Evolutionary conservation across 108 stramenopile genomes (phyloP), one percentile per base, ranked within the genome.

Genomic region (Schizochytrium sp.): DNA sequence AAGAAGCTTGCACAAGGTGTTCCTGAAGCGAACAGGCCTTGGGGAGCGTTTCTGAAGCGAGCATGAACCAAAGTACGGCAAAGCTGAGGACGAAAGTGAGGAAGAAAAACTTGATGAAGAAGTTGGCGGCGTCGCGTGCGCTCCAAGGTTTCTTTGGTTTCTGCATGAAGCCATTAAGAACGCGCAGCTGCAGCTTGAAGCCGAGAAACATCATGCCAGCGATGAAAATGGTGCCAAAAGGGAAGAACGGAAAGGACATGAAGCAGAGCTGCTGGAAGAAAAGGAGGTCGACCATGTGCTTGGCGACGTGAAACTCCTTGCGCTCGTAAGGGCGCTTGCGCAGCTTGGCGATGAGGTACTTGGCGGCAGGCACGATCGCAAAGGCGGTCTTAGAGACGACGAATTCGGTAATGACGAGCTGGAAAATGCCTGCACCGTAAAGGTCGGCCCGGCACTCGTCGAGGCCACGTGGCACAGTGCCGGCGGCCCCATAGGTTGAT

Each of bases 61-160:
- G 76, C n/a, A 34, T 83, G 76, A 45, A 83, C 48, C 48, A 53
- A 45, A 83, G 51, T 18, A 83, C 51, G 5, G 48, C 45, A 53
- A 83, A 47, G 76, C 51, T 83, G 76, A 83, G n/a, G 25, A 45
- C 76, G 48, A 53, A 47, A 18, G 76, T 83, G 28, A 83, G 28
- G 25, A 55, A 53, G 51, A 83, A 83, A 4, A 83, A 83, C 76
- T 83, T 83, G 76, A 83, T 83, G 76, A 83, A 83, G 4, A 53
- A 83, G 76, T 83, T 83, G n/a, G 76, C 76, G 25, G 76, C 76
- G 51, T 83, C 76, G 16, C 28, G 44, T 23, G 76, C 76, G 51
- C 76, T 83, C 76, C 76, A 83, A 19, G 76, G 76, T 23, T 83
- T 83, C 23, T 83, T 83, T 6, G 76, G 76, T 23, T 83, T 83